Conservation (phyloP, 208 protist genomes). For the Porcisia hertigi region DNA sequence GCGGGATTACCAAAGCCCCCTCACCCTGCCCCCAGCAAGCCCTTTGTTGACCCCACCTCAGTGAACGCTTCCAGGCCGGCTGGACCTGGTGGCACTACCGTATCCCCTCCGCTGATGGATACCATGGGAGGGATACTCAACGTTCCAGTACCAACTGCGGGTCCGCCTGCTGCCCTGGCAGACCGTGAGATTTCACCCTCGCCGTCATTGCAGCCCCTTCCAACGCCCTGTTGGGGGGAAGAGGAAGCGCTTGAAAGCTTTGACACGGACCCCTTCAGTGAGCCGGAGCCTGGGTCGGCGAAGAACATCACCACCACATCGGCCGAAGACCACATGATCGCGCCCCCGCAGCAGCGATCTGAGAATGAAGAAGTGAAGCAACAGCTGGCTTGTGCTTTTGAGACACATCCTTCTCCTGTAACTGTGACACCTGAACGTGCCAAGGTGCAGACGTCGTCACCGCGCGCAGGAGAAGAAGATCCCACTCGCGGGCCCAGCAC, state of each 20-base stretch:
- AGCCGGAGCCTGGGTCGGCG: background rate
- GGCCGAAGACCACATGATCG: background rate
- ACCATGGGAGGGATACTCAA: background rate
- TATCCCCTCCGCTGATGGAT: background rate
- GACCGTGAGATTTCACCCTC: background rate
- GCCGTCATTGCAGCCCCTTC: background rate
- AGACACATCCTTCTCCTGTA: background rate
- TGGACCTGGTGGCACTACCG: background rate
- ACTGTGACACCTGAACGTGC: constrained; percentile 23
- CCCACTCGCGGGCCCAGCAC: constrained; percentile 22
- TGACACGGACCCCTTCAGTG: constrained; percentile 8
- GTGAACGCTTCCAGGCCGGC: background rate
- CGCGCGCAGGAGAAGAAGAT: constrained; percentile 9
- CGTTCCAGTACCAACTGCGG: background rate
- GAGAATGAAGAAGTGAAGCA: background rate
- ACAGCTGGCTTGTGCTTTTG: background rate
- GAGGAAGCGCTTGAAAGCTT: background rate
- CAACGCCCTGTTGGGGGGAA: background rate
- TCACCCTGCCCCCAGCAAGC: background rate
- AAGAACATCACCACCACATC: background rate
- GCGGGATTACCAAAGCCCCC: background rate
- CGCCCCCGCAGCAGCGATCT: background rate
- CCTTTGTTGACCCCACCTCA: background rate
- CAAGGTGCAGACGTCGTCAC: constrained; percentile 10
- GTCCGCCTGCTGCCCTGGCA: constrained; percentile 3